Percentiles rank a stretch among this genome's conserved stretches.
phyloP scores from a whole-genome alignment of 106 monocot species.

The Allium sativum region DNA sequence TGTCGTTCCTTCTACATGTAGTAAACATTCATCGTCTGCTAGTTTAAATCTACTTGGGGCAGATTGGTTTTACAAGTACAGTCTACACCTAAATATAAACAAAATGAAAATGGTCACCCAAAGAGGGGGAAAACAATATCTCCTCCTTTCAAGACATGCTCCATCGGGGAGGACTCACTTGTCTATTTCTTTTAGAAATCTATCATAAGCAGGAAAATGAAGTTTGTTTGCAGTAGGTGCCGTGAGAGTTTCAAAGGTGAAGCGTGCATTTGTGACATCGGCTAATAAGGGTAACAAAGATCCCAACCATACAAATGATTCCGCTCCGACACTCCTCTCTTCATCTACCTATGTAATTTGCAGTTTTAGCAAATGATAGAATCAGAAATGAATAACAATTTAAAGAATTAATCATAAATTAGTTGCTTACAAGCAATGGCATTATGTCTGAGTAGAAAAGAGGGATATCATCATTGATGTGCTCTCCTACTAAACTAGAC shows the following conservation, averaged over 20 bases:
- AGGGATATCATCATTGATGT: slow-evolving; percentile 56
- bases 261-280: slow-evolving; percentile 66
- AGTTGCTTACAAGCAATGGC: slow-evolving; percentile 74
- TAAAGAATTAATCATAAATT: background rate
- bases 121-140: slow-evolving; percentile 1
- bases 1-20: slow-evolving; percentile 80
- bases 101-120: background rate
- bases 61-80: slow-evolving; percentile 44
- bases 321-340: slow-evolving; percentile 56
- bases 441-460: slow-evolving; percentile 91
- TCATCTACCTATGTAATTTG: slow-evolving; percentile 49
- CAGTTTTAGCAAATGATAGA: background rate
- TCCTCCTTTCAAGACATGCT: no score
- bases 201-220: slow-evolving; percentile 84
- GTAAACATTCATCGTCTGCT: slow-evolving; percentile 66
- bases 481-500: slow-evolving; percentile 17
- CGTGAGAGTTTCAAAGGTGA: slow-evolving; percentile 73
- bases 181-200: slow-evolving; percentile 73
- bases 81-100: slow-evolving; percentile 28
- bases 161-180: slow-evolving; percentile 33
- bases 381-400: background rate
- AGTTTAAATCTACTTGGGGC: slow-evolving; percentile 57
- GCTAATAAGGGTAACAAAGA: slow-evolving; percentile 59
- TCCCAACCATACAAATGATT: slow-evolving; percentile 76
- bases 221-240: slow-evolving; percentile 49